These are phyloP conservation scores for Astrocystis sublimbata DNA, from an alignment of 495 filamentous ascomycete genomes.

Conservation along the genomic window DNA sequence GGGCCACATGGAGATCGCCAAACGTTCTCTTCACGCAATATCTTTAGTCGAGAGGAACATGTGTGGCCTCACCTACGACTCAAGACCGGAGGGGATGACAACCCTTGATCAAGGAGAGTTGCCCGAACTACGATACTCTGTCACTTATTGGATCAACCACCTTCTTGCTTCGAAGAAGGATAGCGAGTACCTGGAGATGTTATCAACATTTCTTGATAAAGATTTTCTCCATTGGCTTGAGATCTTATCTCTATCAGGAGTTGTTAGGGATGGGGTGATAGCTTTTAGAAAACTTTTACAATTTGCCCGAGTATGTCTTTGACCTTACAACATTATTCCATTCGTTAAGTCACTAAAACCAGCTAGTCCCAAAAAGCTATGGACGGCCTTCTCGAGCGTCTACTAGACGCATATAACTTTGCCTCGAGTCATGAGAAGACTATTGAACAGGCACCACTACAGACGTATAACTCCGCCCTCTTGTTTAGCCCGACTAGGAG, in stretches of 20 bases:
- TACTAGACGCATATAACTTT: not conserved
- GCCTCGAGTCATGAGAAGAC: not conserved
- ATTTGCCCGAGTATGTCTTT: not conserved
- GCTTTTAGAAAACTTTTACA: not conserved
- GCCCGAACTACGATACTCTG: not conserved
- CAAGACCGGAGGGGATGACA: not conserved
- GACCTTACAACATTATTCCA: not conserved
- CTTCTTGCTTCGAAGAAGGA: not conserved
- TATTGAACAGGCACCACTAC: conserved; percentile 30
- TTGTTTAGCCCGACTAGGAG: conserved; percentile 24
- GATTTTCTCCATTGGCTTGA: conserved; percentile 35
- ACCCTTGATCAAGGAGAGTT: not conserved
- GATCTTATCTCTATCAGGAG: conserved; percentile 12
- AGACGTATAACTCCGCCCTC: conserved; percentile 29
- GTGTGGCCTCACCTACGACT: not conserved
- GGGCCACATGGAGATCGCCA: not conserved
- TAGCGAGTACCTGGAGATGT: not conserved
- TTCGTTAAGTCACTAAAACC: not conserved
- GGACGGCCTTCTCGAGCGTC: not conserved
- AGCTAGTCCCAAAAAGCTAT: not conserved
- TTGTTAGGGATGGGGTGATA: not conserved
- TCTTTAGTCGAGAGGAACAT: not conserved
- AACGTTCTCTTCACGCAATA: not conserved
- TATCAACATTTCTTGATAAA: conserved; percentile 23
- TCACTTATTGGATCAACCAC: not conserved